Evolutionary conservation across 345 rosid species (phyloP).

Genomic region (Brassica juncea): DNA sequence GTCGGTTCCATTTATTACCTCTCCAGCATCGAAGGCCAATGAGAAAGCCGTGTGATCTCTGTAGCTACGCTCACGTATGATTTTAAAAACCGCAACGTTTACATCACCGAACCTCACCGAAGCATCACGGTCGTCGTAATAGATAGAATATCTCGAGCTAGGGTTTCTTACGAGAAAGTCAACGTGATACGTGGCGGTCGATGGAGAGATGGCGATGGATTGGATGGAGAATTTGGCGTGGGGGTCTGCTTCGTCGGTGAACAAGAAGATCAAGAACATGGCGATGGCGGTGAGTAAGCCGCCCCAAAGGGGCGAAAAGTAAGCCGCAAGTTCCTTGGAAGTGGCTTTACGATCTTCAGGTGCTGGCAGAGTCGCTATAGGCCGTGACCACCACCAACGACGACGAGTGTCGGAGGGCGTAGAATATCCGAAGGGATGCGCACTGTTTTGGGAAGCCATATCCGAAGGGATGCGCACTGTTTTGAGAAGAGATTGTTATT

Average conservation of each 20-base stretch:
- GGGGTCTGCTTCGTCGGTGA: not conserved
- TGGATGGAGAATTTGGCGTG: not conserved
- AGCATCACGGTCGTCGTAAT: conserved; percentile 8
- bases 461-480: not conserved
- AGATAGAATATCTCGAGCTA: conserved; percentile 5
- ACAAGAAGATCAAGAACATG: not conserved
- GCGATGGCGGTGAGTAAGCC: not conserved
- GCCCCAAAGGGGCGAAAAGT: not conserved
- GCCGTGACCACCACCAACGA: not conserved
- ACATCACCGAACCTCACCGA: conserved; percentile 7
- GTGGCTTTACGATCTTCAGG: not conserved
- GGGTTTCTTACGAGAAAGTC: conserved; percentile 23
- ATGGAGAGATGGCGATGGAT: conserved; percentile 10
- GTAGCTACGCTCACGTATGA: not conserved
- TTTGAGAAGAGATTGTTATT: not conserved
- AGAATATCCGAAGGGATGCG: not conserved
- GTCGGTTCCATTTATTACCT: not conserved
- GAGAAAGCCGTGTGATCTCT: conserved; percentile 18
- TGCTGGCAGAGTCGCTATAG: not conserved
- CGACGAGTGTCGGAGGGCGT: not conserved
- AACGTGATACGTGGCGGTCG: conserved; percentile 1
- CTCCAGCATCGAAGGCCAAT: conserved; percentile 9
- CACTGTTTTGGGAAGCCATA: not conserved
- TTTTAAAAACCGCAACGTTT: conserved; percentile 10
- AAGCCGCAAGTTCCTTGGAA: not conserved